Base-by-base conservation (phyloP, 768 basidiomycete species). In the Gloeostereum incarnatum region DNA sequence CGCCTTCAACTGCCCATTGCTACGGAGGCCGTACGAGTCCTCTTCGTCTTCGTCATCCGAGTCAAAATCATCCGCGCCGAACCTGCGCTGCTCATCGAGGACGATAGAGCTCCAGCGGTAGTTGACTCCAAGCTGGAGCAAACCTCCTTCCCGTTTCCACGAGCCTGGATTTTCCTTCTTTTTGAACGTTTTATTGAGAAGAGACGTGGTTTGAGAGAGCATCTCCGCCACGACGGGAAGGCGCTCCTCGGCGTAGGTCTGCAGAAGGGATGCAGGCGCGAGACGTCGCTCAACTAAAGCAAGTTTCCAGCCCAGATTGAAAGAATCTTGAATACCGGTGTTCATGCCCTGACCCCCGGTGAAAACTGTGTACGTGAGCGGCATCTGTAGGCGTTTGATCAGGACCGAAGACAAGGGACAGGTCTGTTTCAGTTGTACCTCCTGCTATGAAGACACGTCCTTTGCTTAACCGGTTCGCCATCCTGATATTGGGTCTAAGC, bases 381-480 rank as follows among this genome's bases (percentile, higher is more conserved):
- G 68, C 63, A 45, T 75, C 73, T 75, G 38, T 11, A 24, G n/a
- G 37, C 39, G 2, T 14, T 22, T 13, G 10, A 23, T 33, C 32
- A 33, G 32, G 8, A n/a, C 10, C 29, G n/a, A 5, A 17, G 34
- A 14, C 6, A 10, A 6, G 32, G 35, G 22, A 49, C 6, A 3
- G 9, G 8, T 10, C 25, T 56, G 2, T 34, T n/a, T n/a, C n/a
- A n/a, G n/a, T n/a, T n/a, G n/a, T n/a, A 68, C 73, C 74, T 47
- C 73, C 73, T 19, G 53, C 63, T 11, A 74, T 35, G 42, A 72
- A 73, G 8, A 65, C 66, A n/a, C 68, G 56, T 1, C 68, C 69
- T 4, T 46, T 40, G 13, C 54, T 46, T 44, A 73, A 65, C 16
- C 49, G 58, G 30, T 71, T 46, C 0, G 62, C 64, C 67, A 72